Percentiles rank a stretch among this genome's conserved stretches.
These are phyloP conservation scores for Stachybotrys echinatus DNA, from an alignment of 2,329 filamentous ascomycete species.

Conservation along the genomic window DNA sequence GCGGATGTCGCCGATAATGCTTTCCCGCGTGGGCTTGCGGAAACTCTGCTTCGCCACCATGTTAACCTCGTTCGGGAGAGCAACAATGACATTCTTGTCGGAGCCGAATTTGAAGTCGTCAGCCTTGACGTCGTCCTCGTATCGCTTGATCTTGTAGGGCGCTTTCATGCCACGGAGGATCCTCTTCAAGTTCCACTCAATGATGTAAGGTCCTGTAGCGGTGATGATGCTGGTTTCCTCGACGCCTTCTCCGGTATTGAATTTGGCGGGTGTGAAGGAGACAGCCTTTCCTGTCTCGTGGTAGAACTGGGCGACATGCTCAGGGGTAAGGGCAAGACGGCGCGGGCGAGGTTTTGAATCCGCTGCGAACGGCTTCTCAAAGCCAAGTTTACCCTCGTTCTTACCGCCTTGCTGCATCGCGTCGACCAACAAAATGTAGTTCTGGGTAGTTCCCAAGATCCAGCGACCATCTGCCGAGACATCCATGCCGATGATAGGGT, in stretches of 20 bases:
- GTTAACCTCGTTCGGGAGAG: slow-evolving; percentile 93
- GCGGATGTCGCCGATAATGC: slow-evolving; percentile 64
- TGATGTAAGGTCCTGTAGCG: slow-evolving; percentile 91
- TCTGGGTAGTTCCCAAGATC: slow-evolving; percentile 90
- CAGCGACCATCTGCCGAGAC: slow-evolving; percentile 93
- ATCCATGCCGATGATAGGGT: slow-evolving; percentile 90
- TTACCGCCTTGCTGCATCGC: slow-evolving; percentile 87
- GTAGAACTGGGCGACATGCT: slow-evolving; percentile 94
- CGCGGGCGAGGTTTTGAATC: slow-evolving; percentile 91
- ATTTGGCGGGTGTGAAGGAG: slow-evolving; percentile 84
- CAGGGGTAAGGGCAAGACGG: slow-evolving; percentile 80
- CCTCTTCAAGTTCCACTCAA: slow-evolving; percentile 95
- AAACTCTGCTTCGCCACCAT: slow-evolving; percentile 88
- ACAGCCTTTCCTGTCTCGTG: slow-evolving; percentile 88
- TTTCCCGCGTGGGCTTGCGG: slow-evolving; percentile 85
- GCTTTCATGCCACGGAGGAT: slow-evolving; percentile 75
- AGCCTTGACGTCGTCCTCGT: slow-evolving; percentile 90
- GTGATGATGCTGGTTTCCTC: slow-evolving; percentile 94
- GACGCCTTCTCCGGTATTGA: slow-evolving; percentile 80
- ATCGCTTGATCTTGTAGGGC: slow-evolving; percentile 94
- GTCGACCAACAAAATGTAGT: slow-evolving; percentile 91
- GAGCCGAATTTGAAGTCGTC: slow-evolving; percentile 98
- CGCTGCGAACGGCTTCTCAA: slow-evolving; percentile 88
- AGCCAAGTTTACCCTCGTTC: slow-evolving; percentile 96
- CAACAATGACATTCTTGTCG: slow-evolving; percentile 97